A percentile compares a stretch with the other conserved stretches of the same genome.
These are phyloP conservation scores for Eucalyptus globulus DNA, from an alignment of 345 rosid species.

Conservation along the genomic window DNA sequence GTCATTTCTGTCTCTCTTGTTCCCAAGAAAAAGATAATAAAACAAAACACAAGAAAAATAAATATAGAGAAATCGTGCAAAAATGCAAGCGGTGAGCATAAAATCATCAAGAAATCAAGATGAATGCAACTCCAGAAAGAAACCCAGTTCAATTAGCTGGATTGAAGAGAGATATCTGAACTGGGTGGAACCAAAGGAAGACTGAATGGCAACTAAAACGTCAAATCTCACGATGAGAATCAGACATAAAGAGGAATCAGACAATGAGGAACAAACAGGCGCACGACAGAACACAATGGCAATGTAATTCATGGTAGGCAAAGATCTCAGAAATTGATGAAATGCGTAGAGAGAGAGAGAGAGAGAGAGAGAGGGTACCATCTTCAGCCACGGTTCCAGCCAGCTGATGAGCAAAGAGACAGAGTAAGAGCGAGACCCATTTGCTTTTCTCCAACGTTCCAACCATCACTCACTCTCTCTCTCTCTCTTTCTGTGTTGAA, in stretches of 20 bases:
- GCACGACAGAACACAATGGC: not conserved
- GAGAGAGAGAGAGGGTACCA: conserved; percentile 29
- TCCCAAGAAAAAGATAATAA: not conserved
- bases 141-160: not conserved
- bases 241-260: not conserved
- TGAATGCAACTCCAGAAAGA: not conserved
- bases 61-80: not conserved
- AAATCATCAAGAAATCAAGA: not conserved
- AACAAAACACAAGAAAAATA: not conserved
- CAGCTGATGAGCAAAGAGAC: conserved; percentile 23
- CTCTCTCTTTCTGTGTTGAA: not conserved
- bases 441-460: conserved; percentile 8
- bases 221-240: not conserved
- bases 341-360: not conserved
- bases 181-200: not conserved
- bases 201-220: not conserved
- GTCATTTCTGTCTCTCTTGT: not conserved
- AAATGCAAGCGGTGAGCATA: not conserved
- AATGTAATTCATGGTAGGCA: not conserved
- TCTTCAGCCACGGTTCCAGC: conserved; percentile 38
- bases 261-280: not conserved
- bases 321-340: conserved; percentile 11
- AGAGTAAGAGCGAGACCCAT: conserved; percentile 22
- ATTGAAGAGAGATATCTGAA: not conserved
- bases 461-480: conserved; percentile 22